Evolutionary conservation across 2,329 filamentous ascomycete genomes (phyloP), one percentile per base, ranked within the genome.

Genomic region (Anthostomella pinea): DNA sequence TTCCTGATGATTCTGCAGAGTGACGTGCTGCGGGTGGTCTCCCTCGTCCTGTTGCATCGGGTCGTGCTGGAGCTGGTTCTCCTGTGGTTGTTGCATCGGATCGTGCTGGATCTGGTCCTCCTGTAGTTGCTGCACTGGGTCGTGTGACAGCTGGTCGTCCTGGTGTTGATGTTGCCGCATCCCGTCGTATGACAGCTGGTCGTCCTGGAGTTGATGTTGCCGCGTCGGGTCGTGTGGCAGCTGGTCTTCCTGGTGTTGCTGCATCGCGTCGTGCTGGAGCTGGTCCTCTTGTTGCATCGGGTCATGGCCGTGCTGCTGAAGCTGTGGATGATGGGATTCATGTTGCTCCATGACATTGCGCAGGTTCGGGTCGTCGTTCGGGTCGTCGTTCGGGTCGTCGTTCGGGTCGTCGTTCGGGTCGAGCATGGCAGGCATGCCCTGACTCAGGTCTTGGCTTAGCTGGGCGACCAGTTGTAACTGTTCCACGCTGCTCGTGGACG

Each of bases 401-500:
- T 18, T 6, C 8, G 15, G 18, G 33, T 72, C 69, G 30, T 70
- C 68, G 26, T 58, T 65, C 2, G 66, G 58, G 36, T 72, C 69
- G 13, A 71, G 49, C 32, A 57, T 66, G 11, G 65, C 58, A n/a
- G 67, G 61, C 54, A 78, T 68, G 40, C 74, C 69, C 22, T 72
- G 66, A 9, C 73, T 70, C 11, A 79, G 62, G 27, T 68, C 73
- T 41, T 76, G 72, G 30, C 73, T 75, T 26, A 80, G 60, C 51
- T 79, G 76, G 8, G 76, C 75, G 10, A 75, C 75, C 24, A 79
- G 62, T 54, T 77, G 75, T 26, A 79, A 64, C 58, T 79, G 75
- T 47, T 77, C 74, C 5, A 69, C 65, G 39, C 70, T 77, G 13
- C 50, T 56, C 11, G 59, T 54, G 22, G 69, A 61, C 2, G 68